Evolutionary conservation across 106 monocot genomes (phyloP), one percentile per base, ranked within the genome.

Genomic region (Hemerocallis citrina): DNA sequence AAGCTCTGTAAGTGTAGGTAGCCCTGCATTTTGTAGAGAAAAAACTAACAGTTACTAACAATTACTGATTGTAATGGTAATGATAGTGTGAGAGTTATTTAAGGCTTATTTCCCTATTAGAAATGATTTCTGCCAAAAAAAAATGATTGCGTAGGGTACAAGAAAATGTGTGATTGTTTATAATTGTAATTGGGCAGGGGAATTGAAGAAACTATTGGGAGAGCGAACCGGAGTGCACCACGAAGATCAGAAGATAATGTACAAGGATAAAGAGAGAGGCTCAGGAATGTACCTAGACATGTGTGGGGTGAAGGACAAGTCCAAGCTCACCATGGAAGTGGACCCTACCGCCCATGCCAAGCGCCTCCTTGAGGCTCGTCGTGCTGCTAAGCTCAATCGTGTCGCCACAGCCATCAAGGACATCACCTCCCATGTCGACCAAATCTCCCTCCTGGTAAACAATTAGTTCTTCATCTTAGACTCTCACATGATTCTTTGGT

Each of bases 191-290:
- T 29, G n/a, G n/a, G 48, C 74, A 91, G 91, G 91, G 37, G 92
- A 87, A 37, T 39, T 92, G 61, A 92, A 92, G 80, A 86, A 84
- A 63, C 27, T 77, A 72, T 16, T 92, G 59, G 40, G 80, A 64
- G 83, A 54, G 31, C 54, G 61, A 57, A 81, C 75, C 16, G 75
- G 83, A 23, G 51, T 84, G 32, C 92, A 92, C 62, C 86, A 73
- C 13, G 54, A 66, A 19, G 92, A 92, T 61, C 86, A 86, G 79
- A 92, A 86, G 77, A 30, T 92, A 31, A 6, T 86, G 44, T 92
- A 67, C 70, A 92, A 81, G 75, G 83, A 78, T 65, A 83, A 72
- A 69, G 86, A 87, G 75, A 67, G 75, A 21, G 77, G 67, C 19
- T 78, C 86, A 11, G 47, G 42, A 2, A 71, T 75, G 55, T 92